A percentile compares a stretch with the other conserved stretches of the same genome.
phyloP scores from a whole-genome alignment of 176 grass and related monocot genomes.

The Paspalum vaginatum region DNA sequence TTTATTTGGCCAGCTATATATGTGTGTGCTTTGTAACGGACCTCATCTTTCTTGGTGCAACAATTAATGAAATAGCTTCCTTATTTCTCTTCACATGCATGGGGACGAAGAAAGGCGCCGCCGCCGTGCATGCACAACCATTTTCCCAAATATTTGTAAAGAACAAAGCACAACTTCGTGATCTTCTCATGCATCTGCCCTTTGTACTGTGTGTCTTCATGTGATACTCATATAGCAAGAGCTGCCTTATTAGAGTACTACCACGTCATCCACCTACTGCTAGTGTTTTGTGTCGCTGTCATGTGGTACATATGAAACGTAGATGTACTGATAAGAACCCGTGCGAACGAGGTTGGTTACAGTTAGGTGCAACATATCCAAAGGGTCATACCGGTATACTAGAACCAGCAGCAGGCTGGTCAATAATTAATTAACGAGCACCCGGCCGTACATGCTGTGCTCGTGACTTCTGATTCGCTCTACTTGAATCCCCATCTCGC shows the following conservation, averaged over 20 bases:
- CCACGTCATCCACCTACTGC: too few relatives aligned
- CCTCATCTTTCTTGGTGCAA: neutral
- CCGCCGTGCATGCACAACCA: neutral
- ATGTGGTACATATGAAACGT: neutral
- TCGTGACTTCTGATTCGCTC: neutral
- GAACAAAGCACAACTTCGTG: slow-evolving; percentile 17
- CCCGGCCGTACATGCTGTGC: neutral
- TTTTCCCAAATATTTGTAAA: slow-evolving; percentile 3
- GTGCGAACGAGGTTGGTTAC: slow-evolving; percentile 16
- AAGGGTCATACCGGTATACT: slow-evolving; percentile 19
- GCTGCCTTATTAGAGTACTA: too few relatives aligned
- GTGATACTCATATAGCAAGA: neutral
- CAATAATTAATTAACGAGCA: neutral
- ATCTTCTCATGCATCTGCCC: neutral
- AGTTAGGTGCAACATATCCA: slow-evolving; percentile 32
- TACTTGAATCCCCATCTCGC: neutral
- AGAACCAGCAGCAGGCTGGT: neutral
- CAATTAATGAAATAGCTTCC: neutral
- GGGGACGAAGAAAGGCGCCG: neutral
- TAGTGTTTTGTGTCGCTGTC: slow-evolving; percentile 5
- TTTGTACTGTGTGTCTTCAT: neutral
- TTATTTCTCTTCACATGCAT: neutral
- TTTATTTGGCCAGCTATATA: neutral
- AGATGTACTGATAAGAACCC: neutral
- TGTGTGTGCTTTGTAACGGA: slow-evolving; percentile 1